These are phyloP conservation scores for Spathaspora sp. DNA, from an alignment of 805 yeast genomes.

Conservation along the genomic window DNA sequence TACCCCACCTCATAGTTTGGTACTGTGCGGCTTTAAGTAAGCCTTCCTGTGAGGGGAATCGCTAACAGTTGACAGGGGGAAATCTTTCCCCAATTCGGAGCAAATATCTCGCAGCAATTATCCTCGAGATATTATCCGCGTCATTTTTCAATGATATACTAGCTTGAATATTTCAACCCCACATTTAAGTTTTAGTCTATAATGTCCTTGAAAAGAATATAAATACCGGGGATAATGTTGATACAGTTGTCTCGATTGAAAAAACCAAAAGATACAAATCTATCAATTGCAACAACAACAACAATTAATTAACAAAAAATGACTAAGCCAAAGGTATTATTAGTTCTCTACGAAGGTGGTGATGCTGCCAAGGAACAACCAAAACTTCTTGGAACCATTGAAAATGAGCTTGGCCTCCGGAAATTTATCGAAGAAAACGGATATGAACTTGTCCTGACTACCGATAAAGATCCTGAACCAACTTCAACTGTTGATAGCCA, in stretches of 20 bases:
- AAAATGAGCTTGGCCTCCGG: slow-evolving; percentile 72
- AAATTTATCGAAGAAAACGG: slow-evolving; percentile 63
- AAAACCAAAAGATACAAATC: not conserved
- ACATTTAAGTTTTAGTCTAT: not conserved
- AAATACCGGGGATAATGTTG: too few relatives aligned
- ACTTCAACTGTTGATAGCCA: slow-evolving; percentile 57
- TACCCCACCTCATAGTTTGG: not conserved
- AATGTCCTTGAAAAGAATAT: too few relatives aligned
- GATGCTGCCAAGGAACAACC: slow-evolving; percentile 58
- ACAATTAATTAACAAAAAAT: slow-evolving; percentile 7
- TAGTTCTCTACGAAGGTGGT: slow-evolving; percentile 58
- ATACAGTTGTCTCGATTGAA: not conserved
- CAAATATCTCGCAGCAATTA: not conserved
- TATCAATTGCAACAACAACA: not conserved
- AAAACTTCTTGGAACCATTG: slow-evolving; percentile 63
- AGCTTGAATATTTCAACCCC: not conserved
- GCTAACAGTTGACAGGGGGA: not conserved
- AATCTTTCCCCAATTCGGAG: not conserved
- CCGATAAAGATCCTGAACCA: slow-evolving; percentile 63
- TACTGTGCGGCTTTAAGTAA: not conserved
- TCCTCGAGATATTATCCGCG: not conserved
- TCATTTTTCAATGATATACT: not conserved
- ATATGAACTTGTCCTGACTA: slow-evolving; percentile 61
- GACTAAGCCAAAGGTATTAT: slow-evolving; percentile 41
- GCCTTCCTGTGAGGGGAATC: not conserved